Evolutionary conservation across 2,329 filamentous ascomycete genomes (phyloP), one percentile per base, ranked within the genome.

Genomic region (Exophiala lecanii-corni): DNA sequence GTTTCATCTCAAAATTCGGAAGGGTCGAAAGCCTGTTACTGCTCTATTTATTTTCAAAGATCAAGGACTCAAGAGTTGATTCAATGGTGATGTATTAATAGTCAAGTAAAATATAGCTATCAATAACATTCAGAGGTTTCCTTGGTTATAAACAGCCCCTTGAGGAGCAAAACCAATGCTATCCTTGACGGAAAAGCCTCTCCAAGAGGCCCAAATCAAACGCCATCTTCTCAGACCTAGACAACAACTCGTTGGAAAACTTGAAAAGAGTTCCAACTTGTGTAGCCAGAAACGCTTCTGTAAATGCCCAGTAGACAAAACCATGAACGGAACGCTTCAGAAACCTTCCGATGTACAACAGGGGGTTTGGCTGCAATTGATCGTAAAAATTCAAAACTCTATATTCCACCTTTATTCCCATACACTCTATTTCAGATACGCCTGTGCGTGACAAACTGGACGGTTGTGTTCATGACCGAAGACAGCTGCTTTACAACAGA

Each of bases 291-390:
- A 41, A 51, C 45, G 36, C 45, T 41, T 42, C 40, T 51, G 45
- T 40, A 49, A 49, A 51, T 51, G 49, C 49, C 37, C 41, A 39
- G 40, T 25, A 37, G n/a, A n/a, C n/a, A n/a, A n/a, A 41, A 32
- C 37, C 16, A 33, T 28, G 28, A 36, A 25, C 20, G 12, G 15
- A 40, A 37, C 40, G 44, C 44, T 47, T 30, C 33, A 21, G 36
- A 35, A 36, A 10, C 25, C 45, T 45, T 47, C 47, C 33, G 28
- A 36, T 17, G 33, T 43, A 39, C 35, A 17, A 10, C 39, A 38
- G 30, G 40, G 17, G 43, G 25, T 25, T 17, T 4, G 12, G 15
- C 19, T 12, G 16, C 16, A 12, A 26, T 20, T 19, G 15, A 18
- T 35, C 33, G n/a, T 20, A n/a, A n/a, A 35, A 40, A 45, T 36